phyloP scores from a whole-genome alignment of 2,329 filamentous ascomycete genomes.

The Mycosphaerella sp. region DNA sequence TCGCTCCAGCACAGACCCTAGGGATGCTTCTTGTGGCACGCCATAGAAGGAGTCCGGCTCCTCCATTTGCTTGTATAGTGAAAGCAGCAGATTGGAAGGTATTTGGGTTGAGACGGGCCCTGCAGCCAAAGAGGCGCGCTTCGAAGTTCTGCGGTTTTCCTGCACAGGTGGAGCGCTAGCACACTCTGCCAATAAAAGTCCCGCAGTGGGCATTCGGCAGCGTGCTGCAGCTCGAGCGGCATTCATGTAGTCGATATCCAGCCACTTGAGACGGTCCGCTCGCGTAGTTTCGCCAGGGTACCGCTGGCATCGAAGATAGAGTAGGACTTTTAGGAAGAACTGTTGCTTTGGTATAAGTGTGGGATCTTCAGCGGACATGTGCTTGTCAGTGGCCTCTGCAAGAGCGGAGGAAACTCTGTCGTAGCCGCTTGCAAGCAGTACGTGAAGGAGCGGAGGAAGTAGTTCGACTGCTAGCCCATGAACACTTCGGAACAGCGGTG shows the following conservation, averaged over 20 bases:
- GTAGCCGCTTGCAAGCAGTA: conserved; percentile 67
- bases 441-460: conserved; percentile 71
- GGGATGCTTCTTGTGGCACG: conserved; percentile 67
- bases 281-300: conserved; percentile 70
- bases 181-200: conserved; percentile 76
- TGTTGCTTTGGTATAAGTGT: conserved; percentile 57
- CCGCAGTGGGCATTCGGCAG: conserved; percentile 82
- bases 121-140: conserved; percentile 23
- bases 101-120: conserved; percentile 14
- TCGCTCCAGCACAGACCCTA: conserved; percentile 70
- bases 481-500: conserved; percentile 59
- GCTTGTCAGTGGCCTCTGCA: conserved; percentile 50
- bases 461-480: conserved; percentile 64
- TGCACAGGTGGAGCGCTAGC: conserved; percentile 12
- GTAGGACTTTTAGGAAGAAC: conserved; percentile 67
- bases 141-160: conserved; percentile 22
- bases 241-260: conserved; percentile 70
- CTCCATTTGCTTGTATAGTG: conserved; percentile 86
- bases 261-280: conserved; percentile 73
- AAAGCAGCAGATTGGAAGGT: conserved; percentile 64
- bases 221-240: conserved; percentile 65
- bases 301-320: conserved; percentile 82
- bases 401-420: conserved; percentile 52
- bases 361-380: conserved; percentile 50
- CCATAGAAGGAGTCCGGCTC: conserved; percentile 97